Conservation (phyloP, 257 asterid species). For the Verbascum thapsus region DNA sequence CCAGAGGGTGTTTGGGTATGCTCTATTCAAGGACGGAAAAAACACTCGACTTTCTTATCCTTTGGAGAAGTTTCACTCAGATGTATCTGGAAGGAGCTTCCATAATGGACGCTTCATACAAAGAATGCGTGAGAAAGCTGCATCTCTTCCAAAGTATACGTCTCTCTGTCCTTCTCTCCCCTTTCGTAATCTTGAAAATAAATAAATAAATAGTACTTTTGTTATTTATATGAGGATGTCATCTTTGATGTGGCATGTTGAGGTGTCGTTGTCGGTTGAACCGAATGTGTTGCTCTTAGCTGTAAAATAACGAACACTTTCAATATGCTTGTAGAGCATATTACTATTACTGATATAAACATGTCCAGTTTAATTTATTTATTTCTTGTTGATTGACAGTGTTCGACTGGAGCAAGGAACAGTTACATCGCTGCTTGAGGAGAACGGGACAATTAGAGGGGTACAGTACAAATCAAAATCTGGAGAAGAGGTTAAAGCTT, state of each 20-base stretch:
- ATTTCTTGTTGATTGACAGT: no score
- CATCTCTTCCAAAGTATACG: conserved; percentile 77
- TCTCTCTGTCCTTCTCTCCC: conserved; percentile 10
- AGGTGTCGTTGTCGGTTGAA: no score
- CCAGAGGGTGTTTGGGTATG: conserved; percentile 89
- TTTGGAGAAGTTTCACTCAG: conserved; percentile 74
- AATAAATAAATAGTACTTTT: neutral
- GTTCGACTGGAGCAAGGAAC: conserved; percentile 72
- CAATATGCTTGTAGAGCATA: no score
- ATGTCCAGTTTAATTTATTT: no score
- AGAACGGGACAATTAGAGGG: conserved; percentile 55
- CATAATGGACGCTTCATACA: conserved; percentile 91
- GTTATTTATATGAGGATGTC: neutral
- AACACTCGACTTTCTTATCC: conserved; percentile 81
- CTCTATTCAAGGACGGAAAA: conserved; percentile 89
- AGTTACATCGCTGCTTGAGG: conserved; percentile 64
- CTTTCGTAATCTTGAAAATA: no score
- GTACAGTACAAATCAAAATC: conserved; percentile 58
- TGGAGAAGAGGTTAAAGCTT: conserved; percentile 56
- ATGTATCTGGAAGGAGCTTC: conserved; percentile 91
- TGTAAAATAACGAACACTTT: no score
- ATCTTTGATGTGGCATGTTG: neutral
- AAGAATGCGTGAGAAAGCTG: conserved; percentile 86
- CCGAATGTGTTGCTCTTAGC: no score
- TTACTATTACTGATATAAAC: no score